Conservation (phyloP, 2,329 filamentous ascomycete genomes). For the Arachnomyces sp. region DNA sequence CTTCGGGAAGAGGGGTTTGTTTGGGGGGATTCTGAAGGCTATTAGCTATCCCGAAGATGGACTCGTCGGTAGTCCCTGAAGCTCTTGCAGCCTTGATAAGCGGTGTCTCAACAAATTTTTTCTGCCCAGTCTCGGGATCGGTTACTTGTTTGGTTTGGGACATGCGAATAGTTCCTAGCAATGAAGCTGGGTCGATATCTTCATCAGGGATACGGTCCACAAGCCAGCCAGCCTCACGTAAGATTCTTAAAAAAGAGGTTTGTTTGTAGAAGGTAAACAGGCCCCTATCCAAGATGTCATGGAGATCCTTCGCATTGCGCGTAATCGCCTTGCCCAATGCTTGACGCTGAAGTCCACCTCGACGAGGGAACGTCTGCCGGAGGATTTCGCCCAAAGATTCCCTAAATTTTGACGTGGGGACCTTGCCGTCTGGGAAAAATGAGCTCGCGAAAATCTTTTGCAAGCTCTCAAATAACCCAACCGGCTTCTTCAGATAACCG, state of each 20-base stretch:
- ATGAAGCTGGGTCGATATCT: conserved; percentile 19
- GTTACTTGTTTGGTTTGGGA: conserved; percentile 16
- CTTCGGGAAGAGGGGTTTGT: conserved; percentile 1
- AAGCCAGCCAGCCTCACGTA: conserved; percentile 28
- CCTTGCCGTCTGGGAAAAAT: conserved; percentile 25
- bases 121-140: conserved; percentile 23
- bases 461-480: conserved; percentile 27
- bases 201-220: conserved; percentile 29
- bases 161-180: conserved; percentile 22
- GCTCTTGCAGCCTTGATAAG: conserved; percentile 19
- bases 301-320: conserved; percentile 8
- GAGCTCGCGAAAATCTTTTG: conserved; percentile 16
- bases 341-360: conserved; percentile 1
- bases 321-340: conserved; percentile 1
- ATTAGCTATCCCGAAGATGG: conserved; percentile 8
- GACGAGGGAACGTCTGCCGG: conserved; percentile 4
- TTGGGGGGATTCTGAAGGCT: conserved; percentile 4
- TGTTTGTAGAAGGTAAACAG: conserved; percentile 25
- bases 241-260: conserved; percentile 26
- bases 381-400: conserved; percentile 13
- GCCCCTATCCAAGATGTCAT: conserved; percentile 12
- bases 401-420: conserved; percentile 22
- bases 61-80: conserved; percentile 12
- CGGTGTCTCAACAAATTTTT: conserved; percentile 20
- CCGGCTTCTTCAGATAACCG: conserved; percentile 27